A percentile compares a stretch with the other conserved stretches of the same genome.
These are phyloP conservation scores for Fusarium globosum DNA, from an alignment of 2,329 filamentous ascomycete species.

Conservation along the genomic window DNA sequence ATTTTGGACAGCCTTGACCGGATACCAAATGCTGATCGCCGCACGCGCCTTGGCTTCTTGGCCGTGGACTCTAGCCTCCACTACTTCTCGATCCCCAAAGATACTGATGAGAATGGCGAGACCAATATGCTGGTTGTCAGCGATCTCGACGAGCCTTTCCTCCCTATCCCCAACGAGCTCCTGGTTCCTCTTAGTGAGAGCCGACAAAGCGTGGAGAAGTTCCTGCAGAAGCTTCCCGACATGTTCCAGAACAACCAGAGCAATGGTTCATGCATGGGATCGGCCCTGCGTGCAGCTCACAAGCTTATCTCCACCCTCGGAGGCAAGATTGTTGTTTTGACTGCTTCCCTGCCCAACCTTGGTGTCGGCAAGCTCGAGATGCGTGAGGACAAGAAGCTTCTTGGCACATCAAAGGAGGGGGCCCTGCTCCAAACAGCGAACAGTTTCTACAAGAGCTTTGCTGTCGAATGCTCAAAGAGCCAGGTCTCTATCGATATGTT, in stretches of 20 bases:
- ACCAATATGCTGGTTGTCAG: conserved; percentile 94
- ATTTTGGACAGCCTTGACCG: conserved; percentile 95
- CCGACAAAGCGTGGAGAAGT: conserved; percentile 89
- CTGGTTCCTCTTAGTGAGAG: conserved; percentile 90
- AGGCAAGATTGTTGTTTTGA: conserved; percentile 93
- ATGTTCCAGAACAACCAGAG: conserved; percentile 98
- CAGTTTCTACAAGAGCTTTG: conserved; percentile 99
- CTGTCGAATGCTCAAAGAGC: conserved; percentile 98
- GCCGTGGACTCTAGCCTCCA: conserved; percentile 94
- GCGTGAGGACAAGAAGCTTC: conserved; percentile 94
- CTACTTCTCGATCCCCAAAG: conserved; percentile 94
- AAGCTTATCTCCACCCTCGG: conserved; percentile 95
- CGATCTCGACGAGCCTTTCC: conserved; percentile 94
- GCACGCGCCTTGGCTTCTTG: conserved; percentile 93
- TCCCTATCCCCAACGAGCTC: conserved; percentile 92
- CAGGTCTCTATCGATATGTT: conserved; percentile 99
- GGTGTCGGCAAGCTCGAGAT: conserved; percentile 91
- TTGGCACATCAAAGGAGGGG: conserved; percentile 94
- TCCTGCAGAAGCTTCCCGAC: conserved; percentile 88
- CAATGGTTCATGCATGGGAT: conserved; percentile 92
- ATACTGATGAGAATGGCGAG: conserved; percentile 85
- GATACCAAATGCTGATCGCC: conserved; percentile 96
- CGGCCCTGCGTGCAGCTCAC: conserved; percentile 90
- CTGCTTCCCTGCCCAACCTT: conserved; percentile 88
- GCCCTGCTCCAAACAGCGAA: conserved; percentile 89